A percentile compares a stretch with the other conserved stretches of the same genome.
phyloP scores from a whole-genome alignment of 192 early-diverging fungal genomes.

The Geranomyces variabilis region DNA sequence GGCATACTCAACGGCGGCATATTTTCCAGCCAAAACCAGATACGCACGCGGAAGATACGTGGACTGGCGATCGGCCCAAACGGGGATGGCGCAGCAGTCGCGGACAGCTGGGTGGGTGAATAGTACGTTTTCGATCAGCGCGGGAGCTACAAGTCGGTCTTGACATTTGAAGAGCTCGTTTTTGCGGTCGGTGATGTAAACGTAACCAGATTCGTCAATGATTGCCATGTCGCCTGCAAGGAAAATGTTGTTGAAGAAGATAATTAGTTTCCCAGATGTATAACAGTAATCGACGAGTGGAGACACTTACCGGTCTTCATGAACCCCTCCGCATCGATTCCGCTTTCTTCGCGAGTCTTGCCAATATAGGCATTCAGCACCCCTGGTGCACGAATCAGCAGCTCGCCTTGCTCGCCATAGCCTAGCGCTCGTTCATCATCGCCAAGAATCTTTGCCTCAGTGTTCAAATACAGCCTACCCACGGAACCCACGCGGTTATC shows the following conservation, averaged over 20 bases:
- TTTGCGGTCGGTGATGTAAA: slow-evolving; percentile 11
- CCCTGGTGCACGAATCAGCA: background rate
- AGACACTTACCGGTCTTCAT: slow-evolving; percentile 4
- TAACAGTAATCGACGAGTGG: background rate
- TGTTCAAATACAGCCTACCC: slow-evolving; percentile 12
- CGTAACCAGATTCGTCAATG: background rate
- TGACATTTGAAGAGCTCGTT: slow-evolving; percentile 13
- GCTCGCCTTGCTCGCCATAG: slow-evolving; percentile 1
- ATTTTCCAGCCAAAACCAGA: background rate
- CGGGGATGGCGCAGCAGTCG: slow-evolving; percentile 9
- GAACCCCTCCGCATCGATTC: slow-evolving; percentile 9
- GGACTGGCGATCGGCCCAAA: background rate
- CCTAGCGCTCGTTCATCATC: background rate
- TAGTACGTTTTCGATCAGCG: slow-evolving; percentile 3
- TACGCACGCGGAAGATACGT: slow-evolving; percentile 12
- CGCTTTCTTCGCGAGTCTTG: slow-evolving; percentile 10
- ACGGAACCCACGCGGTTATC: background rate
- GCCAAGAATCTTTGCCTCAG: slow-evolving; percentile 6
- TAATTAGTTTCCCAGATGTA: too few relatives aligned
- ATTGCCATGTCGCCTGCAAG: slow-evolving; percentile 9
- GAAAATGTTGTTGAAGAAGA: background rate
- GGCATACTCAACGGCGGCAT: background rate
- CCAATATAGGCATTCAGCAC: slow-evolving; percentile 10
- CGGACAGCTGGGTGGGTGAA: background rate
- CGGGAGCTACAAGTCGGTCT: background rate